Percentiles rank a stretch among this genome's conserved stretches.
These are phyloP conservation scores for Paecilomyces sp. DNA, from an alignment of 2,329 filamentous ascomycete genomes.

Conservation along the genomic window DNA sequence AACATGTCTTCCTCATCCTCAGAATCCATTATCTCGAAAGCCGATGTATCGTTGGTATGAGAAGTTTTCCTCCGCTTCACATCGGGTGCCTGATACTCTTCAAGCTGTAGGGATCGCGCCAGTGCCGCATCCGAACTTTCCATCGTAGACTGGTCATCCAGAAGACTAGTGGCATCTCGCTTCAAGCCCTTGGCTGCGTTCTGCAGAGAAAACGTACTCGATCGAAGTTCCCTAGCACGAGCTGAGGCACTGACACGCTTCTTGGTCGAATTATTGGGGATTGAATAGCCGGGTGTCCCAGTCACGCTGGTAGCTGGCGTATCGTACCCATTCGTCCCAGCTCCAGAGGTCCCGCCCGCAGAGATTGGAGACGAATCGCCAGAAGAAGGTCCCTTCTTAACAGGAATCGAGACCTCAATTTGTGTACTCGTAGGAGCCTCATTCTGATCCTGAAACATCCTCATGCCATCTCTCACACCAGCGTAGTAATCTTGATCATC, in stretches of 20 bases:
- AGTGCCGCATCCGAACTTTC: constrained; percentile 44
- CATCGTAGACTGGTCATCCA: constrained; percentile 24
- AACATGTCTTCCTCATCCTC: background rate
- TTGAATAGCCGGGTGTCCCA: constrained; percentile 46
- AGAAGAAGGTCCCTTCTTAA: constrained; percentile 15
- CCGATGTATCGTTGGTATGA: constrained; percentile 6
- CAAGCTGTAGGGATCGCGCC: constrained; percentile 51
- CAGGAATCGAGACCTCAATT: constrained; percentile 25
- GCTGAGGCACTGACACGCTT: constrained; percentile 37
- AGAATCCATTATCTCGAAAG: constrained; percentile 18
- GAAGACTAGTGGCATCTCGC: constrained; percentile 37
- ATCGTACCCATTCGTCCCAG: constrained; percentile 43
- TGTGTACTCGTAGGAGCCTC: background rate
- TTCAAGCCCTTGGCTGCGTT: constrained; percentile 31
- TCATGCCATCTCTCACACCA: background rate
- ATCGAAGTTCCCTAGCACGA: constrained; percentile 40
- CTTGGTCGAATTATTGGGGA: constrained; percentile 15
- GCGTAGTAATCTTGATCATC: background rate
- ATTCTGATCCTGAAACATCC: background rate
- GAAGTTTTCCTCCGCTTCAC: constrained; percentile 30
- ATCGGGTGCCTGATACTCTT: constrained; percentile 39
- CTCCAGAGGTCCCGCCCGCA: constrained; percentile 30
- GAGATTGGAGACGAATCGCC: constrained; percentile 30
- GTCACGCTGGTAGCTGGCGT: constrained; percentile 57
- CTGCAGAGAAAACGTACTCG: constrained; percentile 45